Evolutionary conservation across 345 rosid genomes (phyloP).

Genomic region (Toxicodendron radicans): DNA sequence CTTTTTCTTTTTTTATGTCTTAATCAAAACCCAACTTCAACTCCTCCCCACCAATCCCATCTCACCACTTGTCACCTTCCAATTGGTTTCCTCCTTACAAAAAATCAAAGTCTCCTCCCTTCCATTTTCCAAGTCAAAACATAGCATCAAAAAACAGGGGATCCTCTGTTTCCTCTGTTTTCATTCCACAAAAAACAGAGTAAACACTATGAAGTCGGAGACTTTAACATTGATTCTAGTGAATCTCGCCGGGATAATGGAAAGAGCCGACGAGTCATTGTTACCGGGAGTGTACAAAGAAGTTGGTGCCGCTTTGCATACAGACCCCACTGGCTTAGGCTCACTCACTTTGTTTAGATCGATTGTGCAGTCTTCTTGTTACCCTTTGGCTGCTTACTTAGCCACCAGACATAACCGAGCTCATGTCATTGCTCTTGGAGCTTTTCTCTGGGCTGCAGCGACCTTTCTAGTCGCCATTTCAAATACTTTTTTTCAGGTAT

Average conservation of each 20-base stretch:
- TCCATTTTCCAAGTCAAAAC: too few species aligned
- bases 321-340: slow-evolving; percentile 64
- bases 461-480: slow-evolving; percentile 68
- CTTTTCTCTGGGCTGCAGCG: slow-evolving; percentile 71
- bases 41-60: not conserved
- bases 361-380: slow-evolving; percentile 55
- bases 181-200: not conserved
- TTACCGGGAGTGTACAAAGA: slow-evolving; percentile 72
- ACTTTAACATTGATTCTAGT: slow-evolving; percentile 51
- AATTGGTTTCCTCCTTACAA: not conserved
- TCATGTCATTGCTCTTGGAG: slow-evolving; percentile 69
- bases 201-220: slow-evolving; percentile 49
- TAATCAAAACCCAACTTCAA: not conserved
- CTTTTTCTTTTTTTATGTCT: not conserved
- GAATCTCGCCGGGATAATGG: slow-evolving; percentile 64
- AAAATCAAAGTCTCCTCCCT: too few species aligned
- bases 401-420: slow-evolving; percentile 55
- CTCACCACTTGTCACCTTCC: not conserved
- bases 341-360: slow-evolving; percentile 60
- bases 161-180: not conserved
- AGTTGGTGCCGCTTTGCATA: slow-evolving; percentile 56
- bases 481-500: slow-evolving; percentile 61
- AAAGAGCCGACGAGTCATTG: slow-evolving; percentile 64
- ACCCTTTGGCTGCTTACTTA: slow-evolving; percentile 74
- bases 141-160: too few species aligned